These are phyloP conservation scores for Ogataea hybrid DNA, from an alignment of 1,139 yeast genomes.

Conservation along the genomic window DNA sequence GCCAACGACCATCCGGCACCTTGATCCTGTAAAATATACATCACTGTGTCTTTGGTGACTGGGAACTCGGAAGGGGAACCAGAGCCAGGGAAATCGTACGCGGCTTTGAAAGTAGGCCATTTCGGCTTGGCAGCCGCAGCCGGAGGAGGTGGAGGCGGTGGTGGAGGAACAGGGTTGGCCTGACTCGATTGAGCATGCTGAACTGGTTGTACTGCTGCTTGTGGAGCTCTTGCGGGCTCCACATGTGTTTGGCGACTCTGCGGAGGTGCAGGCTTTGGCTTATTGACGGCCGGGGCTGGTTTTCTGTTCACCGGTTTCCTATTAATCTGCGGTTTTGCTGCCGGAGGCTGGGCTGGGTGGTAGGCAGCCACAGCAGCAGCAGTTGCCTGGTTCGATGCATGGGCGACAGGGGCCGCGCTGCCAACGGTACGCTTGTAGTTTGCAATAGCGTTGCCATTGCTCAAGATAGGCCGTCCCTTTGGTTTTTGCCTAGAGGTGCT, in stretches of 20 bases:
- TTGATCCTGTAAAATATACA: slow-evolving; percentile 66
- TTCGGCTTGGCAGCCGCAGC: slow-evolving; percentile 57
- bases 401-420: slow-evolving; percentile 23
- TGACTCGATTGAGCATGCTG: slow-evolving; percentile 16
- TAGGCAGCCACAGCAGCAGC: slow-evolving; percentile 38
- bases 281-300: slow-evolving; percentile 16
- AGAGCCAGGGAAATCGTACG: slow-evolving; percentile 86
- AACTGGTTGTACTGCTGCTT: slow-evolving; percentile 8
- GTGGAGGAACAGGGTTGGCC: slow-evolving; percentile 20
- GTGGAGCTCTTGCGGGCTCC: slow-evolving; percentile 10
- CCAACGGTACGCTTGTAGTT: slow-evolving; percentile 24
- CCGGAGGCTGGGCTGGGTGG: slow-evolving; percentile 22
- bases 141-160: slow-evolving; percentile 72
- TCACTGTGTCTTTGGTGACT: slow-evolving; percentile 68
- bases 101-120: slow-evolving; percentile 78
- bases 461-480: slow-evolving; percentile 37
- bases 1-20: slow-evolving; percentile 94
- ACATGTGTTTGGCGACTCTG: slow-evolving; percentile 24
- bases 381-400: slow-evolving; percentile 26
- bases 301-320: slow-evolving; percentile 25
- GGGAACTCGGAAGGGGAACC: slow-evolving; percentile 82
- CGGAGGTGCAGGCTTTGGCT: slow-evolving; percentile 25
- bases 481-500: slow-evolving; percentile 76
- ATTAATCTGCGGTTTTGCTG: slow-evolving; percentile 26
- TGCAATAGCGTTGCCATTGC: slow-evolving; percentile 26